Evolutionary conservation across 768 basidiomycete species (phyloP), one percentile per base, ranked within the genome.

Genomic region (Heimioporus sp.): DNA sequence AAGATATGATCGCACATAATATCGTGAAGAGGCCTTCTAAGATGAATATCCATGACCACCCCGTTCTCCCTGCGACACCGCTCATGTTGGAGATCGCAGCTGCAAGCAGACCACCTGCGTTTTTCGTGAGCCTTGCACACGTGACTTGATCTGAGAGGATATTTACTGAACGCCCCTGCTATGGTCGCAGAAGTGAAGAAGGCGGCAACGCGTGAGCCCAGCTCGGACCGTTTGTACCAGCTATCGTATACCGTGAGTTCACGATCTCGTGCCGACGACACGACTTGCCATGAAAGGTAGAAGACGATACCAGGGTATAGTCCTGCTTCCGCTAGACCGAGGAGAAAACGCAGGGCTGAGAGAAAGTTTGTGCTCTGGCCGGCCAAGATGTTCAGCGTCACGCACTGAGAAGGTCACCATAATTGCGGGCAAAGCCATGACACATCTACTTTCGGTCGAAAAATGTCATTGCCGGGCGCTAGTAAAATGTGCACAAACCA

Each of bases 151-250:
- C 21, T n/a, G 17, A n/a, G 43, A 35, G 63, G 42, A 19, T 38
- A 54, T 75, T 46, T 47, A 84, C 86, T 83, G 67, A 88, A 88
- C 13, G 85, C 86, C 20, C 90, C 90, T 5, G 89, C 82, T 28
- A 87, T 75, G 0, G 90, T 91, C 2, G 89, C 87, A 28, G 88
- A 86, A 3, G 85, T 83, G 69, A 90, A 91, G 72, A 93, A 93
- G 15, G 85, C 53, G 0, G 89, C 86, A 20, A 87, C 72, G 32
- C 88, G 82, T 31, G 79, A 74, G 15, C 86, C 88, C 58, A 87
- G 77, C 60, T 93, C 91, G 11, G 81, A 77, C 24, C 87, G 82
- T 61, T 82, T 85, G 67, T 92, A 92, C 88, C 90, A 92, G 59
- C 85, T 87, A 47, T 13, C 37, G 15, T 20, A 24, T 19, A 31